A percentile compares a stretch with the other conserved stretches of the same genome.
Conservation (phyloP, 352 stramenopile species). For the Phytophthora pseudosyringae region DNA sequence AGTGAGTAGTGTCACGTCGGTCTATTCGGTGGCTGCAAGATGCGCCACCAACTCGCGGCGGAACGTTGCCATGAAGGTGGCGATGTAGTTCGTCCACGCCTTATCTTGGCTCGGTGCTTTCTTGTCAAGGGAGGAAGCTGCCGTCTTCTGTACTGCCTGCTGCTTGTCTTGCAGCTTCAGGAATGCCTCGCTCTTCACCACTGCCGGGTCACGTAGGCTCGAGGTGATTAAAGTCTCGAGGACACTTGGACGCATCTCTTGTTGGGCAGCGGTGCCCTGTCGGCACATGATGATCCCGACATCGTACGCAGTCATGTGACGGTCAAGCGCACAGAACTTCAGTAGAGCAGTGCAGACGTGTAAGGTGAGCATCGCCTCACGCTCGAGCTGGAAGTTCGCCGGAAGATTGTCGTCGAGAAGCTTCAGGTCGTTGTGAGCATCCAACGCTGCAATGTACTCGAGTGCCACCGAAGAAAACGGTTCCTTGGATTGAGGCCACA, state of each 20-base stretch:
- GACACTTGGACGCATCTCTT: conserved; percentile 41
- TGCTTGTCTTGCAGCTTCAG: conserved; percentile 24
- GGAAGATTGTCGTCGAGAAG: conserved; percentile 38
- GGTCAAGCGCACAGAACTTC: conserved; percentile 54
- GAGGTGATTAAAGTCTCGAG: conserved; percentile 46
- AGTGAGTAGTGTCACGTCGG: conserved; percentile 4
- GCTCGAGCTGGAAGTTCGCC: conserved; percentile 35
- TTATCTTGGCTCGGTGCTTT: conserved; percentile 14
- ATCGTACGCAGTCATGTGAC: conserved; percentile 51
- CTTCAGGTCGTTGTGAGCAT: conserved; percentile 43
- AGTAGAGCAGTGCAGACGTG: conserved; percentile 57
- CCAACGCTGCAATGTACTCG: conserved; percentile 48
- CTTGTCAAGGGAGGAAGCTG: not conserved
- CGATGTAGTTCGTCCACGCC: conserved; percentile 25
- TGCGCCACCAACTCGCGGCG: conserved; percentile 26
- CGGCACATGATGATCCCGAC: conserved; percentile 70
- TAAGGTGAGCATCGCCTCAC: conserved; percentile 54
- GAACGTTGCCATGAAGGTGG: conserved; percentile 28
- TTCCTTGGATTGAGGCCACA: conserved; percentile 66
- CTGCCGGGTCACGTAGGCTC: conserved; percentile 13
- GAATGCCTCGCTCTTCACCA: conserved; percentile 23
- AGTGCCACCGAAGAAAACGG: conserved; percentile 43
- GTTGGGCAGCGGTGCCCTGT: conserved; percentile 32
- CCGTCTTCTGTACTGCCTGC: conserved; percentile 2
- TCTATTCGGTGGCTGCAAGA: conserved; percentile 22